Evolutionary conservation across 768 basidiomycete species (phyloP).

Genomic region (Phlebiopsis gigantea): DNA sequence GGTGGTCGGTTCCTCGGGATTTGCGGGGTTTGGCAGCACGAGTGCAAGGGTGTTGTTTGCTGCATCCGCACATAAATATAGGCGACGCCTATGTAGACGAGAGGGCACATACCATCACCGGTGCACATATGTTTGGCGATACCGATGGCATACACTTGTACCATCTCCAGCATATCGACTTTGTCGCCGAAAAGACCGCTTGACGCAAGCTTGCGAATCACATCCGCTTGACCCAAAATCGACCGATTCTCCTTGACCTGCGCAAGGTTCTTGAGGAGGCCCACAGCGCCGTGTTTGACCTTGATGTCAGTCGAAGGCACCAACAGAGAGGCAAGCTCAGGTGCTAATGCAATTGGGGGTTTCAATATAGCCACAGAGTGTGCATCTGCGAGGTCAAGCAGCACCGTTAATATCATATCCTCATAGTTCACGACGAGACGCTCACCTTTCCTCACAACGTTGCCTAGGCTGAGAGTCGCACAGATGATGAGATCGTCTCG

Average conservation of each 20-base stretch:
- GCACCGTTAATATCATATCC: background rate
- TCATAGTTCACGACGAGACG: background rate
- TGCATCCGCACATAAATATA: slow-evolving; percentile 16
- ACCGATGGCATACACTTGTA: slow-evolving; percentile 86
- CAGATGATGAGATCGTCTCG: slow-evolving; percentile 81
- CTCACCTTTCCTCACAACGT: slow-evolving; percentile 72
- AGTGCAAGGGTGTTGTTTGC: slow-evolving; percentile 46
- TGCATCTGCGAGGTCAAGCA: slow-evolving; percentile 36
- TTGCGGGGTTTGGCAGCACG: slow-evolving; percentile 38
- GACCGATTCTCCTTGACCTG: slow-evolving; percentile 54
- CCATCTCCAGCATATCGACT: slow-evolving; percentile 78
- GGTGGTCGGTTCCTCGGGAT: slow-evolving; percentile 36
- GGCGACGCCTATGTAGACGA: background rate
- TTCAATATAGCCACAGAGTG: slow-evolving; percentile 50
- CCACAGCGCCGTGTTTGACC: slow-evolving; percentile 84
- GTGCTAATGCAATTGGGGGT: slow-evolving; percentile 52
- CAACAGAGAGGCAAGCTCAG: slow-evolving; percentile 57
- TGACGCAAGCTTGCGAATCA: slow-evolving; percentile 55
- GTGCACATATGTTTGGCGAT: slow-evolving; percentile 86
- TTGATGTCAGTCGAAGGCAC: slow-evolving; percentile 66
- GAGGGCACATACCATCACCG: slow-evolving; percentile 50
- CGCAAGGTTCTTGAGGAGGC: slow-evolving; percentile 82
- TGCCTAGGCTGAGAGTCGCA: slow-evolving; percentile 78
- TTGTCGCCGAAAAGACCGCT: slow-evolving; percentile 69
- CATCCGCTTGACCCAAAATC: slow-evolving; percentile 52